Evolutionary conservation across 2,329 filamentous ascomycete genomes (phyloP), one percentile per base, ranked within the genome.

Genomic region (Xylaria polymorpha): DNA sequence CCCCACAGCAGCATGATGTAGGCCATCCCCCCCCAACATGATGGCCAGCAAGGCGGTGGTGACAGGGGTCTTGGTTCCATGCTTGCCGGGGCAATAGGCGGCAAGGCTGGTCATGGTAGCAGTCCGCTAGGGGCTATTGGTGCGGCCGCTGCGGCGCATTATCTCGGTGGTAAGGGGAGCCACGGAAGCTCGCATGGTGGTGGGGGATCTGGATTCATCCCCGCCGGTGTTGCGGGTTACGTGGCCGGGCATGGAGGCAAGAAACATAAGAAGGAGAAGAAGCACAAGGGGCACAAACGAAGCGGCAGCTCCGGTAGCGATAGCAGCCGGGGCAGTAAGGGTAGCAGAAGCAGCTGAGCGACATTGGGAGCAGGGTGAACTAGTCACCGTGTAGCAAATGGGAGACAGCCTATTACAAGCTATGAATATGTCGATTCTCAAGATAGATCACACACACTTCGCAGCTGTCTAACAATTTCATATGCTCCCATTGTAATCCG

Each of bases 231-330:
- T 22, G 74, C 62, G 4, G 69, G 74, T 29, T 64, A 72, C 39
- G 72, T 59, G 12, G 69, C 37, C 1, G 71, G 68, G 1, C 69
- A 73, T n/a, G 71, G 60, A 9, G 71, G 51, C 18, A 74, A 76
- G 35, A 75, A 76, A 55, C 29, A 61, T 12, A 62, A 72, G 44
- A 73, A 74, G 58, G 57, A 75, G 29, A 75, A 77, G 72, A 76
- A 75, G 64, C 72, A 76, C 55, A 76, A 76, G 68, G 68, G 72
- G 10, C 73, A 69, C 39, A 77, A 74, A 57, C 69, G 75, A 12
- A 75, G 72, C 51, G 70, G 70, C 20, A 76, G 75, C 64, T 73
- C 71, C 10, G 71, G 74, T 44, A 76, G 74, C 29, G 35, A 57
- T 15, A 74, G 72, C 59, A 72, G 70, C 37, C 65, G 69, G 56